These are phyloP conservation scores for Xylaria intraflava DNA, from an alignment of 495 filamentous ascomycete species.

Conservation along the genomic window DNA sequence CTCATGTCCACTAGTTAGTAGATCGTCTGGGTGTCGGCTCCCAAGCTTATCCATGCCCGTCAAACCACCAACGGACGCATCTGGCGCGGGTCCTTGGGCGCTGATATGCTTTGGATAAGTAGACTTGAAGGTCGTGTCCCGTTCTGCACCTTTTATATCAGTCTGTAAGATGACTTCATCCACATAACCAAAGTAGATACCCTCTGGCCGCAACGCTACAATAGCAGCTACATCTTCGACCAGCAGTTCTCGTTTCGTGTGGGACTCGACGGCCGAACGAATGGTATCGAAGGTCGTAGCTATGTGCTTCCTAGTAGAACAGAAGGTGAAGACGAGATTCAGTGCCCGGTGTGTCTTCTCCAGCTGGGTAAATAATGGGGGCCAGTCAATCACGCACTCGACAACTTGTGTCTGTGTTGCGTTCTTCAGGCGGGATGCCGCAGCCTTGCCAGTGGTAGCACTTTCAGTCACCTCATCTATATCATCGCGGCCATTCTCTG, in stretches of 20 bases:
- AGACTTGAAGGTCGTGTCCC: conserved; percentile 45
- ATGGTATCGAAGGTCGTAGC: conserved; percentile 88
- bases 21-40: conserved; percentile 25
- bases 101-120: conserved; percentile 35
- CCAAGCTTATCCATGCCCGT: conserved; percentile 39
- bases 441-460: conserved; percentile 14
- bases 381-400: conserved; percentile 52
- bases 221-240: conserved; percentile 78
- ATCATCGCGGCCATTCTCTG: not conserved
- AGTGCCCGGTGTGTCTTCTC: conserved; percentile 75
- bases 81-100: conserved; percentile 34
- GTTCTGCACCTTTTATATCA: conserved; percentile 60
- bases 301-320: conserved; percentile 83
- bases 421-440: conserved; percentile 11
- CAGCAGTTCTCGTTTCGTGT: conserved; percentile 62
- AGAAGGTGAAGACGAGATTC: conserved; percentile 92
- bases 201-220: conserved; percentile 65
- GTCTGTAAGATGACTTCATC: conserved; percentile 75
- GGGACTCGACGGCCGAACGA: conserved; percentile 73
- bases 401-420: not conserved
- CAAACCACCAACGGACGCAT: conserved; percentile 44
- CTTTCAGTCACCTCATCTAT: conserved; percentile 11
- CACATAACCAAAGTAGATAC: conserved; percentile 80
- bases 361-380: conserved; percentile 62
- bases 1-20: conserved; percentile 44